phyloP scores from a whole-genome alignment of 2,329 filamentous ascomycete species.

The Alternaria angustiovoidea region DNA sequence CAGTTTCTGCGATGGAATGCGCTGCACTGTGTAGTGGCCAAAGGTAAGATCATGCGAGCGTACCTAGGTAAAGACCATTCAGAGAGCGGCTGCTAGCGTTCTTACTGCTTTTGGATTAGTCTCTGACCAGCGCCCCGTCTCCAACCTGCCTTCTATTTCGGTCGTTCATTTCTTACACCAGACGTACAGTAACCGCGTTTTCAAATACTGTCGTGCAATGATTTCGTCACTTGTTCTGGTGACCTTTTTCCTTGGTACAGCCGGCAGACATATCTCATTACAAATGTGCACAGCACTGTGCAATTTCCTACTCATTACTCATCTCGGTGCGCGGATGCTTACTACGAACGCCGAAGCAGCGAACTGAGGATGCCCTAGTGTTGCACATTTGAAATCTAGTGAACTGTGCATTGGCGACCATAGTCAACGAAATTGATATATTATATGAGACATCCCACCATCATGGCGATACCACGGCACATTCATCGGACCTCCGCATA shows the following conservation, averaged over 20 bases:
- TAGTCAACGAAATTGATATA: background rate
- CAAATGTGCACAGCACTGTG: conserved; percentile 11
- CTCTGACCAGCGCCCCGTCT: background rate
- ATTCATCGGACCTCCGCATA: background rate
- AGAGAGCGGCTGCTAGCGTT: background rate
- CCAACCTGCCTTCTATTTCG: background rate
- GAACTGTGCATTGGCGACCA: background rate
- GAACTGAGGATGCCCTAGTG: background rate
- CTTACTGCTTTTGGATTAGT: background rate
- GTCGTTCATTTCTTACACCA: background rate
- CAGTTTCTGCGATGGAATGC: background rate
- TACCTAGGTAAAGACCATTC: background rate
- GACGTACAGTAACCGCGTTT: background rate
- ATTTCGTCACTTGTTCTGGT: background rate
- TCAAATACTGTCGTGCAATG: background rate
- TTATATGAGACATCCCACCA: background rate
- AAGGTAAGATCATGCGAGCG: background rate
- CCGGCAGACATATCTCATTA: background rate
- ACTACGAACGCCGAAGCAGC: conserved; percentile 4
- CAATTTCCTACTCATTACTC: conserved; percentile 24
- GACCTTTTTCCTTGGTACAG: background rate
- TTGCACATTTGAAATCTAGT: conserved; percentile 3
- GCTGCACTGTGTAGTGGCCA: background rate
- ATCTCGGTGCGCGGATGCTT: conserved; percentile 7
- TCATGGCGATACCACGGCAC: background rate